phyloP scores from a whole-genome alignment of 805 yeast species.

The Yarrowia sp. region DNA sequence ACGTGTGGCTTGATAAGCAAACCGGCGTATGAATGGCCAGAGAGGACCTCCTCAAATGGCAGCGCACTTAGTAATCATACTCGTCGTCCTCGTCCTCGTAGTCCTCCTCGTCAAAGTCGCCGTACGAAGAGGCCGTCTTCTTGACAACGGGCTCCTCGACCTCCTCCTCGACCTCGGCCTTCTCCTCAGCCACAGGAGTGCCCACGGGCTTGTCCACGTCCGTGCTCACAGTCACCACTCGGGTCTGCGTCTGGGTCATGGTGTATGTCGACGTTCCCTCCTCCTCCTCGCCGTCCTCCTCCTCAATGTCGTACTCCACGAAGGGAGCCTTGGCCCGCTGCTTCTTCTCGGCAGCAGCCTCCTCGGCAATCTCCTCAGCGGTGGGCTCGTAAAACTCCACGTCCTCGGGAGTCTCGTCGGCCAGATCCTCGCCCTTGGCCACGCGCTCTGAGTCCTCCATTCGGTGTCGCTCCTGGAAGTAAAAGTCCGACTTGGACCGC shows the following conservation, averaged over 20 bases:
- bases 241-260: slow-evolving; percentile 15
- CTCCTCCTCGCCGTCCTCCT: slow-evolving; percentile 17
- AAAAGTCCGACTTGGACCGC: slow-evolving; percentile 32
- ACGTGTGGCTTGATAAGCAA: too few species aligned
- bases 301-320: slow-evolving; percentile 27
- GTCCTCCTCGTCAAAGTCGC: slow-evolving; percentile 26
- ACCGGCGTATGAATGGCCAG: too few species aligned
- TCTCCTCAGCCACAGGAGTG: not conserved
- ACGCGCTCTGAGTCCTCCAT: slow-evolving; percentile 28
- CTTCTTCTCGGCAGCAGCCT: slow-evolving; percentile 25
- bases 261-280: slow-evolving; percentile 21
- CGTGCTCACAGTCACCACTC: slow-evolving; percentile 4
- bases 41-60: too few species aligned
- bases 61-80: not conserved
- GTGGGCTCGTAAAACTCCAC: slow-evolving; percentile 33
- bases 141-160: slow-evolving; percentile 6
- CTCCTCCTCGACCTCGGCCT: not conserved
- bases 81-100: slow-evolving; percentile 24
- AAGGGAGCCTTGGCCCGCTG: slow-evolving; percentile 26
- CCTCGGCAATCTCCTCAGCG: slow-evolving; percentile 29
- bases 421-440: slow-evolving; percentile 33
- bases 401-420: slow-evolving; percentile 33
- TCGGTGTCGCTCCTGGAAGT: slow-evolving; percentile 31
- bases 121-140: slow-evolving; percentile 1
- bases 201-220: not conserved